A percentile compares a stretch with the other conserved stretches of the same genome.
Evolutionary conservation across 352 stramenopile genomes (phyloP).

Genomic region (Globisporangium carolinianum): DNA sequence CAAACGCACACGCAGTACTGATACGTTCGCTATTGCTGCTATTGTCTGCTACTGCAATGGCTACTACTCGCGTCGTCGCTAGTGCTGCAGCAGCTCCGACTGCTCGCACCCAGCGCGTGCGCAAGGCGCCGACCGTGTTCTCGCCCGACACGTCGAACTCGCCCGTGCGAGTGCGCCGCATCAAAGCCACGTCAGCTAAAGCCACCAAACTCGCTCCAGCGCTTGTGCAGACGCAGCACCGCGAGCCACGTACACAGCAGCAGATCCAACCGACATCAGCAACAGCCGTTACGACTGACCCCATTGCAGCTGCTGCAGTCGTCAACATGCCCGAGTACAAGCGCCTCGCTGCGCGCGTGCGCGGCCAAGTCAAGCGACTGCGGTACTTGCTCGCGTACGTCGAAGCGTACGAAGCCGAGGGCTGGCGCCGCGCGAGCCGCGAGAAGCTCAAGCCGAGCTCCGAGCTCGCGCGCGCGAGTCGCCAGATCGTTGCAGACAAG

Average conservation of each 20-base stretch:
- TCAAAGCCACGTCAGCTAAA: neutral
- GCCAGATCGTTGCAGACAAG: slow-evolving; percentile 54
- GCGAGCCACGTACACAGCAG: neutral
- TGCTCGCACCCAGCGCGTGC: slow-evolving; percentile 4
- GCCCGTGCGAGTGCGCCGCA: neutral
- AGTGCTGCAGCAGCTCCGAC: neutral
- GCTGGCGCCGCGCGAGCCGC: slow-evolving; percentile 65
- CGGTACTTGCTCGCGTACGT: slow-evolving; percentile 67
- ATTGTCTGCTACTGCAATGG: too few species aligned
- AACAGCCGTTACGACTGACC: neutral
- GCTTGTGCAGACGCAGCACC: neutral
- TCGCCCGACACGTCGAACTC: slow-evolving; percentile 10
- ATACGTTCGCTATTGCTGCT: too few species aligned
- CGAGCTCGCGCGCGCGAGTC: slow-evolving; percentile 42
- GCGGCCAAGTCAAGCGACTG: slow-evolving; percentile 26
- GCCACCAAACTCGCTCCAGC: too few species aligned
- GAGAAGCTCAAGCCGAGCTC: slow-evolving; percentile 81
- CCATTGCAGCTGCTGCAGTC: neutral
- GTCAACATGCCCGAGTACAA: slow-evolving; percentile 7
- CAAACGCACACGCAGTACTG: too few species aligned
- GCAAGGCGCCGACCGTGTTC: slow-evolving; percentile 16
- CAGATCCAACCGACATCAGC: neutral
- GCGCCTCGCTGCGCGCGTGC: slow-evolving; percentile 9
- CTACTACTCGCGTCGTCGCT: too few species aligned
- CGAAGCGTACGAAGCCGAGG: slow-evolving; percentile 78